Evolutionary conservation across 176 grass and related monocot genomes (phyloP), one percentile per base, ranked within the genome.

Genomic region (Alopecurus myosuroides): DNA sequence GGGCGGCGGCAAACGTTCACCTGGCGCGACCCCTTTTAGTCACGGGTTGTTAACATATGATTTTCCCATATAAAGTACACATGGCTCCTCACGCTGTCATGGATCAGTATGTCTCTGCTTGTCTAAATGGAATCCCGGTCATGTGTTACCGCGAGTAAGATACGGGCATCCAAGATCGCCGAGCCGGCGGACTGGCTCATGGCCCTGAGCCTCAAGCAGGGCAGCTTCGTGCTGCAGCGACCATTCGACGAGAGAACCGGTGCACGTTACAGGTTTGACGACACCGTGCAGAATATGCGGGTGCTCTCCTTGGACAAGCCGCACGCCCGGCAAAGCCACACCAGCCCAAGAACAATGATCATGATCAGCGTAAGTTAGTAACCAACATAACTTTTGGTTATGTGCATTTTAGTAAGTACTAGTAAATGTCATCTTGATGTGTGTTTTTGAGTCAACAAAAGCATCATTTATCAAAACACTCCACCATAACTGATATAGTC

Each of bases 271-370:
- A 88, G 34, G 28, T 82, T 81, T 34, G 18, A 45, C 74, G 79
- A 40, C 74, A 55, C 40, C 20, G 56, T 86, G 30, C 33, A 78
- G 20, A 49, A 71, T 65, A 72, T 89, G 3, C 89, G 90, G 90
- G 86, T 92, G 4, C 76, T 82, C 23, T 49, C 77, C 5, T 31
- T 34, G 28, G 89, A 91, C 60, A 77, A 88, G 66, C 89, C 89
- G 10, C 72, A 79, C 9, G 5, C 33, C 3, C 45, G 2, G 4
- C 6, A 30, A 5, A 50, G 82, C 64, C 11, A 34, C 11, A 60
- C 85, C 65, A 84, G 35, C 23, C 84, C 91, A 26, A 85, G 91
- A 25, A 89, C 87, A 1, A 84, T 87, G 84, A 89, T 92, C 12
- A 71, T 49, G 26, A 89, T 87, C 29, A 52, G 12, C 8, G 87